Evolutionary conservation across 352 stramenopile species (phyloP), one percentile per base, ranked within the genome.

Genomic region (Globisporangium camurandrum): DNA sequence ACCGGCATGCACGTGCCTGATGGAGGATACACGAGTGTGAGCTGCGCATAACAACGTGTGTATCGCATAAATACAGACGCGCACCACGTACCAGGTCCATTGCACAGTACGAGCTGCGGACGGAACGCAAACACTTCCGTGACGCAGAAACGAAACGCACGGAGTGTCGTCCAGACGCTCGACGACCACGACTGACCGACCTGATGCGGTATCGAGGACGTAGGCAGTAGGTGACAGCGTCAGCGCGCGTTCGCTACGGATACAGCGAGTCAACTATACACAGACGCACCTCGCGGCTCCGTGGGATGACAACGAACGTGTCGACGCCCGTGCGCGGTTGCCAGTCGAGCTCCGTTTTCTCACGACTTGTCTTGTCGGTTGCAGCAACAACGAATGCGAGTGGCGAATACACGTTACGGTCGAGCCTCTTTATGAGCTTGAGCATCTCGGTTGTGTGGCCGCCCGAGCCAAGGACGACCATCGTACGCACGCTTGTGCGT

Each of bases 381-480:
- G 78, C 67, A 0, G 92, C 93, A 14, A 97, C 67, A 0, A 97
- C 79, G 56, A 97, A 97, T 1, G 84, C 69, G 23, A 97, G 71
- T 0, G 88, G 86, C 30, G 69, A 65, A 61, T 98, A 98, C 7
- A 78, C 31, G 1, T 84, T 62, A 16, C 69, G 59, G 62, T 92
- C 68, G 12, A 97, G 52, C 17, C 72, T 61, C 66, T 90, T 85
- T 44, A 97, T 84, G 53, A 98, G 75, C 62, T 91, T 89, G 19
- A 98, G 70, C 81, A 98, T 95, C 83, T 98, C 93, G 24, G 92
- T 97, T 26, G 92, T 98, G 66, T 98, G 93, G 27, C 93, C 93
- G 31, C 80, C 83, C 0, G 83, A 93, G 47, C 83, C 83, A 26
- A 93, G 53, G n/a, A 92, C 75, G n/a, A 81, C 80, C 71, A 93